Conservation (phyloP, 2,329 filamentous ascomycete species). For the Myrmaecium sp. region DNA sequence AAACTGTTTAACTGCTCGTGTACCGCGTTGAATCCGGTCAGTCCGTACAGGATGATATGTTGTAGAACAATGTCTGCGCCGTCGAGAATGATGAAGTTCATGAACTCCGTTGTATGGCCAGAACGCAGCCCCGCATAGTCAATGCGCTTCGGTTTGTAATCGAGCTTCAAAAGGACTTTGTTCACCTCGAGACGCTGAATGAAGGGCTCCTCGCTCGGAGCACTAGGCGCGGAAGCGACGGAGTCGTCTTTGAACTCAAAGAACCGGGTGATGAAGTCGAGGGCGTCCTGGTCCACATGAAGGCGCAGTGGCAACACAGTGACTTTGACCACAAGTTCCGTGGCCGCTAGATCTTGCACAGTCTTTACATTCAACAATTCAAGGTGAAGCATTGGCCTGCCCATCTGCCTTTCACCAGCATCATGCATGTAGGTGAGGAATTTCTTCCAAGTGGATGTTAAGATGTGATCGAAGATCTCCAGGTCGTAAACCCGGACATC, state of each 20-base stretch:
- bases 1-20: constrained; percentile 86
- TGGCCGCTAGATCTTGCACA: constrained; percentile 64
- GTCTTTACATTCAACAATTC: constrained; percentile 81
- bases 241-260: constrained; percentile 90
- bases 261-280: constrained; percentile 93
- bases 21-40: constrained; percentile 77
- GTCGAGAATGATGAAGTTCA: constrained; percentile 94
- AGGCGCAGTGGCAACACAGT: constrained; percentile 70
- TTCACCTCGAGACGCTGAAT: constrained; percentile 80
- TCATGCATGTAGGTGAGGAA: constrained; percentile 90
- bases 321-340: constrained; percentile 56
- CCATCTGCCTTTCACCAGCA: constrained; percentile 69
- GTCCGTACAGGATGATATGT: constrained; percentile 83
- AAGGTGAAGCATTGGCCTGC: constrained; percentile 76
- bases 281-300: constrained; percentile 91
- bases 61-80: constrained; percentile 71
- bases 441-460: constrained; percentile 94
- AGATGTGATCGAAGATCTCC: constrained; percentile 85
- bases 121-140: constrained; percentile 87
- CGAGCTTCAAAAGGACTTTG: constrained; percentile 65
- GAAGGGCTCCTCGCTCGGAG: constrained; percentile 62
- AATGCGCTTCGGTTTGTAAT: constrained; percentile 97
- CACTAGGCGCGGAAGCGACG: constrained; percentile 19
- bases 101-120: constrained; percentile 90
- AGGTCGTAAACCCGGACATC: constrained; percentile 69